A percentile compares a stretch with the other conserved stretches of the same genome.
These are phyloP conservation scores for Straminergon stramineum DNA, from an alignment of 225 moss, liverwort and hornwort species.

Conservation along the genomic window DNA sequence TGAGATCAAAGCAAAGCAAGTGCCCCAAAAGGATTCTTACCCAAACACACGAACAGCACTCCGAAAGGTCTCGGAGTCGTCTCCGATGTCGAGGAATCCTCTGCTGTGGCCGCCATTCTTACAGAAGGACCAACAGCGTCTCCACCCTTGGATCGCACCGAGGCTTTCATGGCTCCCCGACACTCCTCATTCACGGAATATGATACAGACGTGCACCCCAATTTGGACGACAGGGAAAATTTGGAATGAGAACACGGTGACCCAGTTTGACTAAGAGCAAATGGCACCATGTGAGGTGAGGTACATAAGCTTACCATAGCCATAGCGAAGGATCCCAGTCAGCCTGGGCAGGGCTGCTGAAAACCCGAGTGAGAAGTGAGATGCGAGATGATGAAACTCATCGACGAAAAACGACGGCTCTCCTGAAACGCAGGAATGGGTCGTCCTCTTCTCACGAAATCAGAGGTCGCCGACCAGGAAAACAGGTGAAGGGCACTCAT, in stretches of 20 bases:
- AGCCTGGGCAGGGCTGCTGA: neutral
- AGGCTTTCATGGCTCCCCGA: neutral
- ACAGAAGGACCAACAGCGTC: neutral
- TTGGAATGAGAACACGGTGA: neutral
- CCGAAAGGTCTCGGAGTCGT: conserved; percentile 35
- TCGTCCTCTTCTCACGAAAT: neutral
- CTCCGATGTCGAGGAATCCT: conserved; percentile 1
- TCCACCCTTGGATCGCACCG: neutral
- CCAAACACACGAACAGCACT: conserved; percentile 91
- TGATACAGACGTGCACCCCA: neutral
- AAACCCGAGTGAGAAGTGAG: neutral
- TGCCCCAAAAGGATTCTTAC: conserved; percentile 17
- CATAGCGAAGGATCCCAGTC: neutral
- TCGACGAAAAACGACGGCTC: neutral
- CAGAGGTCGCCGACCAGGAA: neutral
- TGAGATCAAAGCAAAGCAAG: neutral
- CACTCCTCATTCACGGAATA: neutral
- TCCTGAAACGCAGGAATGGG: neutral
- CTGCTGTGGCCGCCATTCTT: conserved; percentile 3
- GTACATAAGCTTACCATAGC: neutral
- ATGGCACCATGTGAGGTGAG: neutral
- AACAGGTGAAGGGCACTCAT: neutral
- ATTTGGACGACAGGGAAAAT: neutral
- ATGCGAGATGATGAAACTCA: conserved; percentile 8
- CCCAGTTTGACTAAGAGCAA: neutral